phyloP scores from a whole-genome alignment of 2,329 filamentous ascomycete genomes.

The Dactylellina leptospora region DNA sequence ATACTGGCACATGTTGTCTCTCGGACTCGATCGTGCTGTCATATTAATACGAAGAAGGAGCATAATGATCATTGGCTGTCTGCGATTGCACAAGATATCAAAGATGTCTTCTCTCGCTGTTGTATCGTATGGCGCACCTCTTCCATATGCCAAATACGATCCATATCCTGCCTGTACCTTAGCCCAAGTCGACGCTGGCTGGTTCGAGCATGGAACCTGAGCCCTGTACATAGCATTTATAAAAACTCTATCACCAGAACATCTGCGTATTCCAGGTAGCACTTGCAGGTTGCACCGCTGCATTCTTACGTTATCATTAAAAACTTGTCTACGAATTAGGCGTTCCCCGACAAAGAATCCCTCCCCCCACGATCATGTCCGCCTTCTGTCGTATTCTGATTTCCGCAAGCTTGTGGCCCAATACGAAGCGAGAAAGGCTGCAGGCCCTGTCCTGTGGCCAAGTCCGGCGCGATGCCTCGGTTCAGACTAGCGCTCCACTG shows the following conservation, averaged over 20 bases:
- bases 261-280: neutral
- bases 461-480: constrained; percentile 43
- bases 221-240: too few relatives aligned
- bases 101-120: too few relatives aligned
- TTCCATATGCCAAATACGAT: neutral
- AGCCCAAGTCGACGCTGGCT: too few relatives aligned
- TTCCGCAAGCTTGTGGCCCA: constrained; percentile 39
- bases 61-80: too few relatives aligned
- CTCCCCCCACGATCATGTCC: too few relatives aligned
- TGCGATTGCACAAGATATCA: too few relatives aligned
- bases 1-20: too few relatives aligned
- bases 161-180: neutral
- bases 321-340: neutral
- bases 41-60: too few relatives aligned
- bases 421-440: constrained; percentile 35
- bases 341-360: neutral
- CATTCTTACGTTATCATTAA: neutral
- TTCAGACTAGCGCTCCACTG: constrained; percentile 32
- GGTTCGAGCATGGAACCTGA: too few relatives aligned
- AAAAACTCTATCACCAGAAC: too few relatives aligned
- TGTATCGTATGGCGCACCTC: neutral
- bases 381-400: constrained; percentile 17
- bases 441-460: constrained; percentile 9
- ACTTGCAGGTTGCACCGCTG: neutral
- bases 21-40: too few relatives aligned